Evolutionary conservation across 2,329 filamentous ascomycete genomes (phyloP), one percentile per base, ranked within the genome.

Genomic region (Aspergillus calidoustus): DNA sequence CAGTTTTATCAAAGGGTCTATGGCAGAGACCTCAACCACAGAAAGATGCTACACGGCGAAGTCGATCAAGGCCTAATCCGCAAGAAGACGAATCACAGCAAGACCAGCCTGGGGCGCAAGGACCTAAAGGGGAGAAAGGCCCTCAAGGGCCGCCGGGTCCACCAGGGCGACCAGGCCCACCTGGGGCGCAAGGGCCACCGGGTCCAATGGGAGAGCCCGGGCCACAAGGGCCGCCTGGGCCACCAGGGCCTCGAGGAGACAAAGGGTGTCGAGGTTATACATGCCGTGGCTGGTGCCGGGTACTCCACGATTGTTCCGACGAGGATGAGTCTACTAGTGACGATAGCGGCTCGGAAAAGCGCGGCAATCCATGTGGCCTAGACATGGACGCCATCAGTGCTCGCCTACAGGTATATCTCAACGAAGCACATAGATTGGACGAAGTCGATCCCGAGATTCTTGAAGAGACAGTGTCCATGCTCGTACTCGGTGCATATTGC

Each of bases 301-400:
- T 19, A 30, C 9, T 44, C 22, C 19, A 13, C 9, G 30, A 22
- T 41, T 9, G 22, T 13, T n/a, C 30, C 17, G 63, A 71, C 9
- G 65, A 68, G 46, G 50, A 63, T 7, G 48, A 57, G 3, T 6
- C 30, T 17, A 31, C 34, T 31, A 34, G 51, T 44, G 23, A 25
- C 25, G 30, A 50, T 41, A 46, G 17, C 34, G 13, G 34, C 19
- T 44, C 25, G n/a, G 51, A 44, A 43, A 19, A 15, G 22, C 23
- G 7, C n/a, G 8, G n/a, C 28, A 28, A 34, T 23, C 13, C 3
- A n/a, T 23, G 28, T 25, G 17, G n/a, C 6, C 7, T 48, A 47
- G 43, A 55, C 17, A 4, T 6, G 28, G 53, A 43, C 15, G 41
- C 13, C n/a, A 15, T 47, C n/a, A 13, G 15, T 19, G 30, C 53